Percentiles rank a stretch among this genome's conserved stretches.
These are phyloP conservation scores for Chamaecyparis obtusa DNA, from an alignment of 75 land plant genomes.

Conservation along the genomic window DNA sequence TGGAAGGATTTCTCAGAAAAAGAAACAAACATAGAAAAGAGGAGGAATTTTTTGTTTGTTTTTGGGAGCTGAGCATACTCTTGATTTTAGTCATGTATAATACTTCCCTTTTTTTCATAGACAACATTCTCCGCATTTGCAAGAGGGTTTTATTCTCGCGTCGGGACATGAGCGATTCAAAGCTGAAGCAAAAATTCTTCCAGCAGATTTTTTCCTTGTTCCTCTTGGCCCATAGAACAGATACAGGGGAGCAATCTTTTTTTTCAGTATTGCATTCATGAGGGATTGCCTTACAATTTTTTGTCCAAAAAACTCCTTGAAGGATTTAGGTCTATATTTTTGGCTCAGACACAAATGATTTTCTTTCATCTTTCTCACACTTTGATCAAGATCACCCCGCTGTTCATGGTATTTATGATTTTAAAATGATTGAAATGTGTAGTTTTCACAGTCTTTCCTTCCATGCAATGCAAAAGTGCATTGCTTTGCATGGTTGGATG, in stretches of 20 bases:
- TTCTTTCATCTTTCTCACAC: background rate
- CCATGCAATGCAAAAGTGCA: background rate
- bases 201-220: conserved; percentile 84
- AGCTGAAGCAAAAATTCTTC: conserved; percentile 65
- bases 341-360: conserved; percentile 53
- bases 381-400: background rate
- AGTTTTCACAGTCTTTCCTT: background rate
- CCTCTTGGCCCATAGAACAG: conserved; percentile 90
- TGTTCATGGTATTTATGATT: background rate
- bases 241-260: conserved; percentile 75
- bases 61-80: too few species aligned
- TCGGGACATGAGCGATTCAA: conserved; percentile 54
- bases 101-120: too few species aligned
- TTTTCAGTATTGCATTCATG: conserved; percentile 47
- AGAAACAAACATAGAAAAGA: too few species aligned
- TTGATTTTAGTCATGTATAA: too few species aligned
- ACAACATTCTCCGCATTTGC: conserved; percentile 65
- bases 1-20: too few species aligned
- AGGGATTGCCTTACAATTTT: conserved; percentile 71
- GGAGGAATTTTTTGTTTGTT: too few species aligned
- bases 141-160: conserved; percentile 58
- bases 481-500: background rate
- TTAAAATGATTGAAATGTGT: background rate
- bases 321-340: conserved; percentile 77
- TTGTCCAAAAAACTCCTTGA: conserved; percentile 81